Conservation (phyloP, 345 rosid genomes). For the Diplotaxis tenuifolia region DNA sequence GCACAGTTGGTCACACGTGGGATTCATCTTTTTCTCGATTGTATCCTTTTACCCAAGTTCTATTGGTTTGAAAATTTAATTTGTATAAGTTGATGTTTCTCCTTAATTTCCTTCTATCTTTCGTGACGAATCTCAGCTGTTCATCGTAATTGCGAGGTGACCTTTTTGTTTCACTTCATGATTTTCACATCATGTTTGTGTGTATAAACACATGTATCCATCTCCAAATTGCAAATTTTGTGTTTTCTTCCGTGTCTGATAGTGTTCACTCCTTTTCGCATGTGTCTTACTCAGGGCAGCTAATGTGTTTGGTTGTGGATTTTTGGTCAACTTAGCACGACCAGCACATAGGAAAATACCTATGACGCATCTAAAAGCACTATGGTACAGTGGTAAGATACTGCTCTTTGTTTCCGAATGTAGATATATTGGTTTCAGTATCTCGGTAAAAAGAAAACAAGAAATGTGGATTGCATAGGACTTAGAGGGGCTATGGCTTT, state of each 20-base stretch:
- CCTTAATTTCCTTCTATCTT: slow-evolving; percentile 42
- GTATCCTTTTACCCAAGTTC: slow-evolving; percentile 63
- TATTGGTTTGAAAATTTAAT: slow-evolving; percentile 4
- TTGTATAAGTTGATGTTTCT: slow-evolving; percentile 30
- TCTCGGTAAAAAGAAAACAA: slow-evolving; percentile 13
- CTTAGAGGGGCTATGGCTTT: slow-evolving; percentile 99
- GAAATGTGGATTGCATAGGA: slow-evolving; percentile 45
- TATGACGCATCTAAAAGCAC: slow-evolving; percentile 87
- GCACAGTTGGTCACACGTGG: slow-evolving; percentile 98
- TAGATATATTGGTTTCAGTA: slow-evolving; percentile 11
- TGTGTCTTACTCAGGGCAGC: slow-evolving; percentile 63
- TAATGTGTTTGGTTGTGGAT: slow-evolving; percentile 92
- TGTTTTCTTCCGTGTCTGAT: slow-evolving; percentile 14
- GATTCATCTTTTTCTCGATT: slow-evolving; percentile 92
- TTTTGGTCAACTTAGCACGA: slow-evolving; percentile 80
- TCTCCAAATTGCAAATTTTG: not conserved
- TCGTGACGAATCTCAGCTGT: slow-evolving; percentile 50
- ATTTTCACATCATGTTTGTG: not conserved
- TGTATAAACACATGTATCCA: not conserved
- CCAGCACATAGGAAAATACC: slow-evolving; percentile 72
- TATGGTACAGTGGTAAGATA: slow-evolving; percentile 94
- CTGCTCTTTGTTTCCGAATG: not conserved
- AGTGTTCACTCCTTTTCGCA: slow-evolving; percentile 28
- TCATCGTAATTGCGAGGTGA: slow-evolving; percentile 91
- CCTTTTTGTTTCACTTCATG: slow-evolving; percentile 4